Conservation (phyloP, 2,329 filamentous ascomycete genomes). For the Samsoniella hepiali region DNA sequence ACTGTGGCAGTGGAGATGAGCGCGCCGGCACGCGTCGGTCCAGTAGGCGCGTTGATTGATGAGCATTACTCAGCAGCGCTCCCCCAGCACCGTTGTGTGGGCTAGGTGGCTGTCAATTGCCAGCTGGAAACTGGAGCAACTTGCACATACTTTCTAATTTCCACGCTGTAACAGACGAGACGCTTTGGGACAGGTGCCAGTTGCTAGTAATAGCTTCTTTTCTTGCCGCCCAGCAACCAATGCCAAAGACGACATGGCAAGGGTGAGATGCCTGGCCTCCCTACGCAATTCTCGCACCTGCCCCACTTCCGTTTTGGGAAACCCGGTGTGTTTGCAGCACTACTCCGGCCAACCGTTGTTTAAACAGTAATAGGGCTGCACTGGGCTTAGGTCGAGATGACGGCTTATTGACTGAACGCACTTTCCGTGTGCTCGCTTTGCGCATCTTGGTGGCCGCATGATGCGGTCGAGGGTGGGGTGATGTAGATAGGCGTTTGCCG, state of each 20-base stretch:
- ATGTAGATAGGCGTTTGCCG: no score
- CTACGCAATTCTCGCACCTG: not conserved
- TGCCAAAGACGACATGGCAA: not conserved
- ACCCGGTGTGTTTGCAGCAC: not conserved
- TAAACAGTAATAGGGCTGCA: not conserved
- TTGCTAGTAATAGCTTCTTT: not conserved
- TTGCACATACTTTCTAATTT: not conserved
- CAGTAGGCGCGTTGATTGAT: constrained; percentile 1
- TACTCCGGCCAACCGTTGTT: not conserved
- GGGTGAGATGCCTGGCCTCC: not conserved
- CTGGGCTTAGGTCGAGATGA: no score
- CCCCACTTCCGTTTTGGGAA: not conserved
- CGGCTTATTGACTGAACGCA: no score
- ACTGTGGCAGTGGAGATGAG: not conserved
- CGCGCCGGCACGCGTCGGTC: not conserved
- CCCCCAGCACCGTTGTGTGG: not conserved
- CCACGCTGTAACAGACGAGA: not conserved
- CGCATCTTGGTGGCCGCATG: no score
- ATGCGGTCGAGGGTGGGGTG: no score
- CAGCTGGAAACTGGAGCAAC: not conserved
- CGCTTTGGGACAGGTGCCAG: not conserved
- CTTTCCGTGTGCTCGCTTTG: no score
- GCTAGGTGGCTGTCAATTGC: not conserved
- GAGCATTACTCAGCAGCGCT: constrained; percentile 5
- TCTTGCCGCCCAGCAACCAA: not conserved